Evolutionary conservation across 352 stramenopile genomes (phyloP).

Genomic region (Globisporangium acanthophoron): DNA sequence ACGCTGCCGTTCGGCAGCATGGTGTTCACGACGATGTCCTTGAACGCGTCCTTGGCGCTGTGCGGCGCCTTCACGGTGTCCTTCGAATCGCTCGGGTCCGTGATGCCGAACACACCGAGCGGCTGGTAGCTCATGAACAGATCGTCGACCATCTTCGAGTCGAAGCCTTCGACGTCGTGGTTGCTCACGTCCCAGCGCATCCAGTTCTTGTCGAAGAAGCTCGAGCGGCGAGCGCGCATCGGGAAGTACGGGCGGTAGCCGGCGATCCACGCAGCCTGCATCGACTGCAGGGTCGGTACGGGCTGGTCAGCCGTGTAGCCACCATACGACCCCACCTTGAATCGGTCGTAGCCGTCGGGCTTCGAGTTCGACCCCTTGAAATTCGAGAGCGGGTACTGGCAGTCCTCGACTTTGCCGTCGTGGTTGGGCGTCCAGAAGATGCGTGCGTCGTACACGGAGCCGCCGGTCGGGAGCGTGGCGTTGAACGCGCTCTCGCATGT

Average conservation of each 20-base stretch:
- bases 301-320: constrained; percentile 21
- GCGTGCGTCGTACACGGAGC: constrained; percentile 33
- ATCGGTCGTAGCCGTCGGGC: constrained; percentile 21
- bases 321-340: constrained; percentile 24
- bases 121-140: constrained; percentile 53
- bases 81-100: constrained; percentile 14
- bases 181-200: constrained; percentile 47
- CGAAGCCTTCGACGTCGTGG: constrained; percentile 28
- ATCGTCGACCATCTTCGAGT: constrained; percentile 25
- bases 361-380: constrained; percentile 27
- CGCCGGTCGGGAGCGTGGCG: constrained; percentile 17
- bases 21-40: constrained; percentile 12
- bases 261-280: constrained; percentile 30
- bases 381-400: constrained; percentile 58
- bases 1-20: constrained; percentile 17
- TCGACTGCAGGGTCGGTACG: constrained; percentile 47
- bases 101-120: constrained; percentile 46
- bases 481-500: constrained; percentile 25
- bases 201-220: constrained; percentile 73
- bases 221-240: constrained; percentile 39
- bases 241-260: constrained; percentile 72
- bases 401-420: constrained; percentile 47
- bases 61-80: constrained; percentile 18
- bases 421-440: constrained; percentile 48
- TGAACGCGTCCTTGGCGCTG: constrained; percentile 19